Evolutionary conservation across 1,139 yeast genomes (phyloP).

Genomic region (Candida sp.): DNA sequence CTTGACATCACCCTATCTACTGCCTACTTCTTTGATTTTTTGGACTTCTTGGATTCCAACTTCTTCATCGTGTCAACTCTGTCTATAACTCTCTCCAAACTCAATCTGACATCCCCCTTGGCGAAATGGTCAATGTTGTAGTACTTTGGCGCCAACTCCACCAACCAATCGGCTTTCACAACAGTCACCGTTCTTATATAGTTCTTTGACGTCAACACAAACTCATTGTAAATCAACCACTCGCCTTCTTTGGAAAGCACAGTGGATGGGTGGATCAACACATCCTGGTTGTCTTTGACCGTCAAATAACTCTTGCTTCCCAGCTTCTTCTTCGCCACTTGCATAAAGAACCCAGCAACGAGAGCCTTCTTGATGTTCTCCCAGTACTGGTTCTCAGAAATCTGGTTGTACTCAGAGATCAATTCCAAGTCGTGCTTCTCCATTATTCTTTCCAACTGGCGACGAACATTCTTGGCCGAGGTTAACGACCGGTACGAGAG

Average conservation of each 20-base stretch:
- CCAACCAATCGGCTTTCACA: slow-evolving; percentile 89
- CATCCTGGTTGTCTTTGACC: slow-evolving; percentile 96
- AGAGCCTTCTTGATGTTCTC: slow-evolving; percentile 86
- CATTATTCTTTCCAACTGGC: slow-evolving; percentile 86
- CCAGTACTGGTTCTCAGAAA: slow-evolving; percentile 68
- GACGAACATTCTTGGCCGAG: slow-evolving; percentile 84
- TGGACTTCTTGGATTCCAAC: slow-evolving; percentile 28
- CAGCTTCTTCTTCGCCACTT: slow-evolving; percentile 87
- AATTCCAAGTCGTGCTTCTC: slow-evolving; percentile 77
- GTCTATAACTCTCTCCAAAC: slow-evolving; percentile 70
- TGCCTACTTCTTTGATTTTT: slow-evolving; percentile 1
- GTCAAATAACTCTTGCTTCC: slow-evolving; percentile 81
- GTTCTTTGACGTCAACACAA: slow-evolving; percentile 91
- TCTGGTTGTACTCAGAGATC: slow-evolving; percentile 71
- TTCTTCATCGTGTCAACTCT: slow-evolving; percentile 49
- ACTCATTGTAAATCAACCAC: slow-evolving; percentile 95
- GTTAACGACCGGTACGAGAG: slow-evolving; percentile 81
- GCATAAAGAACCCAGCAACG: slow-evolving; percentile 97
- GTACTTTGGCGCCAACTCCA: slow-evolving; percentile 87
- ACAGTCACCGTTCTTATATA: slow-evolving; percentile 95
- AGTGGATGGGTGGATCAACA: slow-evolving; percentile 90
- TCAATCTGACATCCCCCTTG: slow-evolving; percentile 83
- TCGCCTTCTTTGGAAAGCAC: slow-evolving; percentile 86
- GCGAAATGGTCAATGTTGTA: slow-evolving; percentile 75
- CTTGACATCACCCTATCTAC: neutral